A percentile compares a stretch with the other conserved stretches of the same genome.
These are phyloP conservation scores for Solanum pimpinellifolium DNA, from an alignment of 257 asterid species.

Conservation along the genomic window DNA sequence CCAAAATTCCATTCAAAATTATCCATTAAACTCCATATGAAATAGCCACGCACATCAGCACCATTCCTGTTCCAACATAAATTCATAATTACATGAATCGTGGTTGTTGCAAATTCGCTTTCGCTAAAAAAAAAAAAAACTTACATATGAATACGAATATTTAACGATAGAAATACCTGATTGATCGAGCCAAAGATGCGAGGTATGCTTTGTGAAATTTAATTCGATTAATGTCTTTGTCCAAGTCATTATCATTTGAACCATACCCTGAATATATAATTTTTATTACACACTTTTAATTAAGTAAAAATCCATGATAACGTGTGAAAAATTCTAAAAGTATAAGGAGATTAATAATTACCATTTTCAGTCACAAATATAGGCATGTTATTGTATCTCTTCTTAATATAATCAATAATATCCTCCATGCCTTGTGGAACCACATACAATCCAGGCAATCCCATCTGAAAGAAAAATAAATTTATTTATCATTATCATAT, in stretches of 20 bases:
- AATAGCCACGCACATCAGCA: slow-evolving; percentile 62
- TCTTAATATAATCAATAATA: slow-evolving; percentile 32
- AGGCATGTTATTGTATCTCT: slow-evolving; percentile 58
- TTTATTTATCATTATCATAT: background rate
- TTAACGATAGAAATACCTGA: slow-evolving; percentile 30
- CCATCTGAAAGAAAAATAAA: slow-evolving; percentile 26
- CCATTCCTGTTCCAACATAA: slow-evolving; percentile 26
- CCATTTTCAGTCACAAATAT: slow-evolving; percentile 71
- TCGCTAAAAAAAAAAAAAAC: background rate
- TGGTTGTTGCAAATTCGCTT: background rate
- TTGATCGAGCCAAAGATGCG: slow-evolving; percentile 43
- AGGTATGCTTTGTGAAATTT: slow-evolving; percentile 45
- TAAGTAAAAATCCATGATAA: background rate
- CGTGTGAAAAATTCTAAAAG: background rate
- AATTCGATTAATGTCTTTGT: slow-evolving; percentile 39
- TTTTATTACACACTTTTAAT: background rate
- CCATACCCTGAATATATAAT: slow-evolving; percentile 36
- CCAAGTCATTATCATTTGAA: slow-evolving; percentile 9
- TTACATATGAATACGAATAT: background rate
- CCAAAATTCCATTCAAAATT: slow-evolving; percentile 57
- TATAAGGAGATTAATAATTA: background rate
- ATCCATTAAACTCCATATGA: slow-evolving; percentile 69
- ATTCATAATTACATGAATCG: background rate
- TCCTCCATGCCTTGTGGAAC: slow-evolving; percentile 63
- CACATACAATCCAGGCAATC: slow-evolving; percentile 25